These are phyloP conservation scores for Pochonia chlamydosporia DNA, from an alignment of 2,329 filamentous ascomycete genomes.

Conservation along the genomic window DNA sequence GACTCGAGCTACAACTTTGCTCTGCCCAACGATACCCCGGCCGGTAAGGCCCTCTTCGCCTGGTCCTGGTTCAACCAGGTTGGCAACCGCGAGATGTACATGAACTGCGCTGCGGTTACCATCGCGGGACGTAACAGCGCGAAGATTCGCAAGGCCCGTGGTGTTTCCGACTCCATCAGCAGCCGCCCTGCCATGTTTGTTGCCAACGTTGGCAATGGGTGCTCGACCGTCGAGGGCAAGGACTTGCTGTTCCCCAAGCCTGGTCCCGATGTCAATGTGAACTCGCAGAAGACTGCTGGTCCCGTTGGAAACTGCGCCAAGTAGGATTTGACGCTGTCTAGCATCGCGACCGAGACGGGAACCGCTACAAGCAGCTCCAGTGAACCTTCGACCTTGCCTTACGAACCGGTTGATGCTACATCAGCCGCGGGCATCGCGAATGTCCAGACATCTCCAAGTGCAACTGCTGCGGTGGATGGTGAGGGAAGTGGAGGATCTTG, in stretches of 20 bases:
- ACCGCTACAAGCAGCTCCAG: too few species aligned
- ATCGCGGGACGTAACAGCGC: slow-evolving; percentile 37
- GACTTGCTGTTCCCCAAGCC: slow-evolving; percentile 62
- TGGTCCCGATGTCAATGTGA: slow-evolving; percentile 46
- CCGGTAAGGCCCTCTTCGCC: slow-evolving; percentile 57
- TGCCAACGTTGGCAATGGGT: slow-evolving; percentile 59
- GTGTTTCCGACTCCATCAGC: slow-evolving; percentile 34
- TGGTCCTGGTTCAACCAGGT: slow-evolving; percentile 76
- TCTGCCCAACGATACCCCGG: slow-evolving; percentile 56
- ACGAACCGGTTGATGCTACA: too few species aligned
- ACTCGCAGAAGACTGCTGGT: slow-evolving; percentile 26
- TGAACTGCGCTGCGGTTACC: slow-evolving; percentile 72
- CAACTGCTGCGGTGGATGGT: too few species aligned
- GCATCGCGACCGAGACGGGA: too few species aligned
- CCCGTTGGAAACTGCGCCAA: slow-evolving; percentile 28
- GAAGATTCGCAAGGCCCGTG: slow-evolving; percentile 24
- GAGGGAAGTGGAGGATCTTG: too few species aligned
- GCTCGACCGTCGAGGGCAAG: slow-evolving; percentile 48
- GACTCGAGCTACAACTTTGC: slow-evolving; percentile 57
- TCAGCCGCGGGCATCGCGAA: too few species aligned
- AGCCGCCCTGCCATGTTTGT: slow-evolving; percentile 63
- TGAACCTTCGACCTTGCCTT: too few species aligned
- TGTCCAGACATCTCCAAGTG: too few species aligned
- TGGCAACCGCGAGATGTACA: slow-evolving; percentile 80
- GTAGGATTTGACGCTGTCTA: slow-evolving; percentile 5